Percentiles rank a stretch among this genome's conserved stretches.
Evolutionary conservation across 2,329 filamentous ascomycete genomes (phyloP).

Genomic region (Aspergillus awamori): DNA sequence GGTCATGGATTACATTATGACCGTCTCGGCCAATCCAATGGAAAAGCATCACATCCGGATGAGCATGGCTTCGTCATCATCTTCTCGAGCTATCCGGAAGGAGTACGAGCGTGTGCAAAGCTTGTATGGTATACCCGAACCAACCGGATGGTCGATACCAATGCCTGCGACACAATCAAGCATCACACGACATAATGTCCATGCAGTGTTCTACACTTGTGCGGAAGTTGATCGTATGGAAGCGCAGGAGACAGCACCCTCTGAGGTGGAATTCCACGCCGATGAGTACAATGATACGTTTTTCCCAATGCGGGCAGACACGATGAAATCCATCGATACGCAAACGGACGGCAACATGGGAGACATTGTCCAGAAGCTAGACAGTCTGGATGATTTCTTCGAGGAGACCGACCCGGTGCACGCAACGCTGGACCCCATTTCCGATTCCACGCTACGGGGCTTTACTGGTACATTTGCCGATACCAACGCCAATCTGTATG

Average conservation of each 20-base stretch:
- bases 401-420: constrained; percentile 67
- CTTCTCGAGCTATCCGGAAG: constrained; percentile 82
- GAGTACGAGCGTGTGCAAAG: constrained; percentile 95
- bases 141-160: constrained; percentile 94
- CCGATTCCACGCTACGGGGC: constrained; percentile 41
- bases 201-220: constrained; percentile 94
- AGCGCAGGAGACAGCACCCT: constrained; percentile 66
- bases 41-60: constrained; percentile 94
- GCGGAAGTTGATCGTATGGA: constrained; percentile 66
- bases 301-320: constrained; percentile 80
- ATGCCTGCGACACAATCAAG: constrained; percentile 88
- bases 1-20: constrained; percentile 93
- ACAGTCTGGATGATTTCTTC: constrained; percentile 81
- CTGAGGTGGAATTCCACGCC: constrained; percentile 87
- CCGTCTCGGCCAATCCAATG: constrained; percentile 86
- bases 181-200: constrained; percentile 85
- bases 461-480: constrained; percentile 69
- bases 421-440: constrained; percentile 51
- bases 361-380: constrained; percentile 78
- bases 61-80: constrained; percentile 87
- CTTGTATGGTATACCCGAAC: constrained; percentile 93
- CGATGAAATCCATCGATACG: constrained; percentile 86
- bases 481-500: constrained; percentile 80
- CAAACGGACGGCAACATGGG: constrained; percentile 67
- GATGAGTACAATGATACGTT: constrained; percentile 82